Percentiles rank a stretch among this genome's conserved stretches.
Evolutionary conservation across 345 rosid genomes (phyloP).

Genomic region (Fremontodendron californicum): DNA sequence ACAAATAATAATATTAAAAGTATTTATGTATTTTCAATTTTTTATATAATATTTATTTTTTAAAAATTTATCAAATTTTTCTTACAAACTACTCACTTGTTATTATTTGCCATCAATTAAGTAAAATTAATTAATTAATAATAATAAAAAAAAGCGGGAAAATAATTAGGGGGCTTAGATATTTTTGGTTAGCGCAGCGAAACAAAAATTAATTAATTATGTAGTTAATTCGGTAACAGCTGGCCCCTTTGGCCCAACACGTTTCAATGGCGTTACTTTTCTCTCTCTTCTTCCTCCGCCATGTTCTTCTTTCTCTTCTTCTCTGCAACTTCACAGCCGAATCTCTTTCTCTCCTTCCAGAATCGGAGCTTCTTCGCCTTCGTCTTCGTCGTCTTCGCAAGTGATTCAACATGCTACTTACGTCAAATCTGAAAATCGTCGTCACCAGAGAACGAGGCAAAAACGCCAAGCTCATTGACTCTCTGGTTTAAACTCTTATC

Average conservation of each 20-base stretch:
- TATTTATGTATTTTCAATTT: too few species aligned
- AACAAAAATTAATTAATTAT: background rate
- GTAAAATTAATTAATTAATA: too few species aligned
- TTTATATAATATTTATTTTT: too few species aligned
- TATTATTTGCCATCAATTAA: too few species aligned
- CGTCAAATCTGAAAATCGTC: slow-evolving; percentile 56
- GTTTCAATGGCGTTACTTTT: slow-evolving; percentile 28
- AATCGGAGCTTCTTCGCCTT: slow-evolving; percentile 17
- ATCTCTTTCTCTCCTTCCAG: background rate
- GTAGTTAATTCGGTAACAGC: slow-evolving; percentile 30
- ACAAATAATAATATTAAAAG: too few species aligned
- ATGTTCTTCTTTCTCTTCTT: slow-evolving; percentile 21
- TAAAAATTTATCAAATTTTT: too few species aligned
- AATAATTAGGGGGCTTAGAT: background rate
- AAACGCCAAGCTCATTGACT: slow-evolving; percentile 65
- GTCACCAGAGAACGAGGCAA: slow-evolving; percentile 93
- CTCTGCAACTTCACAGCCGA: slow-evolving; percentile 23
- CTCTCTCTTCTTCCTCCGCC: slow-evolving; percentile 19
- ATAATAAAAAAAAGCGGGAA: background rate
- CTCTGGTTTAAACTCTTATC: slow-evolving; percentile 47
- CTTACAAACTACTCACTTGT: too few species aligned
- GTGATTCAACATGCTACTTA: background rate
- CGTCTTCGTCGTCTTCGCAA: background rate
- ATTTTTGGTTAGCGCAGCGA: background rate
- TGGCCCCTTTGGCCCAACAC: slow-evolving; percentile 22